A percentile compares a stretch with the other conserved stretches of the same genome.
These are phyloP conservation scores for Alternaria panax DNA, from an alignment of 2,329 filamentous ascomycete genomes.

Conservation along the genomic window DNA sequence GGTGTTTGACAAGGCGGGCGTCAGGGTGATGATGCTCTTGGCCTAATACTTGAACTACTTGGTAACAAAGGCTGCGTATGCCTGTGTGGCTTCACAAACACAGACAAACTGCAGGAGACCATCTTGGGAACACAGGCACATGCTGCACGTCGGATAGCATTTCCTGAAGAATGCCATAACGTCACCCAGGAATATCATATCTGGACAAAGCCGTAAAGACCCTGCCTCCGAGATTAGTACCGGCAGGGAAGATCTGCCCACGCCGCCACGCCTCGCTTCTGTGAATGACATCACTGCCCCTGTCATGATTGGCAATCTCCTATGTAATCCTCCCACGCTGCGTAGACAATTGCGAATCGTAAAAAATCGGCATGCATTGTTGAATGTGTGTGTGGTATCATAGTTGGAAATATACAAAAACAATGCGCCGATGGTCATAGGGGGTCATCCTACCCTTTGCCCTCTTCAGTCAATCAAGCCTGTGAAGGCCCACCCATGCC, in stretches of 20 bases:
- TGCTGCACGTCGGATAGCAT: neutral
- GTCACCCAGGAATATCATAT: conserved; percentile 7
- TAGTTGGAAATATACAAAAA: conserved; percentile 23
- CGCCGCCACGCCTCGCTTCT: conserved; percentile 6
- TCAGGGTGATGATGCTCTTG: conserved; percentile 2
- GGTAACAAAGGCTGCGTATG: conserved; percentile 1
- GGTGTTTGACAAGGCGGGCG: conserved; percentile 5
- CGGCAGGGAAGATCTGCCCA: conserved; percentile 15
- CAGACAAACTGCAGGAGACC: neutral
- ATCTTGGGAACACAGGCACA: neutral
- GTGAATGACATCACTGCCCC: conserved; percentile 35
- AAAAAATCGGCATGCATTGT: conserved; percentile 22
- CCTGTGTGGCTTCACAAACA: neutral
- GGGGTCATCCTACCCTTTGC: neutral
- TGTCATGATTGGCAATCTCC: neutral
- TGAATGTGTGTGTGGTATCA: conserved; percentile 41
- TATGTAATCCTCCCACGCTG: neutral
- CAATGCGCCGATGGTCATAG: conserved; percentile 12
- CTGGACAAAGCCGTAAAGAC: conserved; percentile 2
- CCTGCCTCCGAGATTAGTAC: conserved; percentile 9
- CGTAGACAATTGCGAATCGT: neutral
- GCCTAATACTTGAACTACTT: conserved; percentile 1
- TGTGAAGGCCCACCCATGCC: conserved; percentile 28
- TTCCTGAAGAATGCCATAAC: neutral
- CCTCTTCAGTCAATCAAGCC: conserved; percentile 22